phyloP scores from a whole-genome alignment of 1,284 basidiomycete species.

The Microbotryum violaceum region DNA sequence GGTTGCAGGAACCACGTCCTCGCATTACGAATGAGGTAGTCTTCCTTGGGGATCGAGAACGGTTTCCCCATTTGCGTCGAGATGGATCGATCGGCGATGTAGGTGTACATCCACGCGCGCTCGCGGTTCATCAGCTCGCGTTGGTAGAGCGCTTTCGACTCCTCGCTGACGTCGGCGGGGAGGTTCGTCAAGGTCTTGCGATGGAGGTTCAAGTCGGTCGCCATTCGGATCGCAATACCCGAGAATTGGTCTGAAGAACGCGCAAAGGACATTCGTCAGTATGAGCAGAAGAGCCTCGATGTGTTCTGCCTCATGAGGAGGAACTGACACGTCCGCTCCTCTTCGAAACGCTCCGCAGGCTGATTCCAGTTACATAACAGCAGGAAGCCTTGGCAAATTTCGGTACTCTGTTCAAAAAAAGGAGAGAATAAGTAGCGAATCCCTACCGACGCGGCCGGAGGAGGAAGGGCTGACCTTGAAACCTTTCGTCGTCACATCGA shows the following conservation, averaged over 20 bases:
- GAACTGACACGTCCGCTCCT: slow-evolving; percentile 90
- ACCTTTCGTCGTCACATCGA: slow-evolving; percentile 53
- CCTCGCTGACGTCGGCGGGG: slow-evolving; percentile 37
- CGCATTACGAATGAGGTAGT: slow-evolving; percentile 42
- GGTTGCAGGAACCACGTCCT: slow-evolving; percentile 38
- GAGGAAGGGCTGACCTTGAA: neutral
- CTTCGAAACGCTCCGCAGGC: slow-evolving; percentile 65
- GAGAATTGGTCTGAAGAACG: slow-evolving; percentile 33
- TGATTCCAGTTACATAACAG: slow-evolving; percentile 43
- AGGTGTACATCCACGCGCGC: slow-evolving; percentile 43
- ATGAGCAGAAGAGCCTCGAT: neutral
- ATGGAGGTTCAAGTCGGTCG: slow-evolving; percentile 79
- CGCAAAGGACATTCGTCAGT: neutral
- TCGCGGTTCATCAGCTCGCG: slow-evolving; percentile 44
- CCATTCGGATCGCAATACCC: slow-evolving; percentile 61
- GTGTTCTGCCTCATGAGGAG: slow-evolving; percentile 40
- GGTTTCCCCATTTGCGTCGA: slow-evolving; percentile 45
- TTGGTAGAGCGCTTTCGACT: slow-evolving; percentile 38
- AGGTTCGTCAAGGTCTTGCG: slow-evolving; percentile 57
- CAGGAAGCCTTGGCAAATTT: slow-evolving; percentile 48
- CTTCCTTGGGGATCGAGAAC: slow-evolving; percentile 40
- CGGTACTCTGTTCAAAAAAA: slow-evolving; percentile 58
- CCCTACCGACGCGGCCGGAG: too few species aligned
- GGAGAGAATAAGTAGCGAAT: too few species aligned
- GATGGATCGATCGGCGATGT: slow-evolving; percentile 39